Evolutionary conservation across 345 rosid species (phyloP).

Genomic region (Hevea brasiliensis): DNA sequence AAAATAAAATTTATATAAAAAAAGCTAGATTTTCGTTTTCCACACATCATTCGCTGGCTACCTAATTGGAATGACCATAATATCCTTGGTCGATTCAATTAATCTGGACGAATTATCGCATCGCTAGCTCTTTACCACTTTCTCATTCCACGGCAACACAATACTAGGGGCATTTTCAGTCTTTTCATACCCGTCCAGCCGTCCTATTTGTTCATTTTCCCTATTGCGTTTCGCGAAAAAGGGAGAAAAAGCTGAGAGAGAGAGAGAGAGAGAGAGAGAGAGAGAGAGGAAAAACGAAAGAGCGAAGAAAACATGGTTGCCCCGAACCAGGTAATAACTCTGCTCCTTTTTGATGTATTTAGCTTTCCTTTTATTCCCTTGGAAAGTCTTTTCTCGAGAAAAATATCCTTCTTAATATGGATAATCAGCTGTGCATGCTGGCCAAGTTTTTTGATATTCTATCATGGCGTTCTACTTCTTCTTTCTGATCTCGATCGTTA

Average conservation of each 20-base stretch:
- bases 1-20: no score
- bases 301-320: conserved; percentile 10
- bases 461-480: not conserved
- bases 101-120: no score
- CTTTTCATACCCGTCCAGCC: no score
- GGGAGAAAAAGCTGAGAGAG: not conserved
- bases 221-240: not conserved
- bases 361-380: not conserved
- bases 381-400: not conserved
- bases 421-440: not conserved
- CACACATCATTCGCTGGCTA: no score
- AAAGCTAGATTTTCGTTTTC: no score
- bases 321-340: conserved; percentile 1
- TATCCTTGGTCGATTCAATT: no score
- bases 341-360: not conserved
- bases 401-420: no score
- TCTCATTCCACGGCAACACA: no score
- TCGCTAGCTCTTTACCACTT: no score
- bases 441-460: not conserved
- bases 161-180: no score
- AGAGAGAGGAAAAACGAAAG: not conserved
- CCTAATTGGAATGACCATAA: no score
- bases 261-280: not conserved
- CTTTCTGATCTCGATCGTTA: not conserved
- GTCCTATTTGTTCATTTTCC: no score